Evolutionary conservation across 179 eudicot genomes (phyloP), one percentile per base, ranked within the genome.

Genomic region (Beta lomatogona): DNA sequence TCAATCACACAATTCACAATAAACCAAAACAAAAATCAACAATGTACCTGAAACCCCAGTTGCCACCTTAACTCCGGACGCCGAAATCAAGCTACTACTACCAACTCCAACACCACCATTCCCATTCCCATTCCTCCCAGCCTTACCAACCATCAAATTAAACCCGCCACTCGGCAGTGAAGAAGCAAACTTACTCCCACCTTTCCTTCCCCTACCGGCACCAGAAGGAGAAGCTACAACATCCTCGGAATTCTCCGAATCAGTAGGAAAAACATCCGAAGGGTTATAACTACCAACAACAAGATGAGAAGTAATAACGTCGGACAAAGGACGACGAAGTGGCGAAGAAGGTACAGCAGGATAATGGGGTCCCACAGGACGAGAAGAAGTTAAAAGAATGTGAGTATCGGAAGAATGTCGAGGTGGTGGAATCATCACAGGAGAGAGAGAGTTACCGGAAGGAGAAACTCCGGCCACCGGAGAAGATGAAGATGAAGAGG

Each of bases 361-460:
- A 44, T 21, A 71, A 14, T 81, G 48, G 77, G 87, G 61, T 25
- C 77, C 79, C 66, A 70, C 80, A 65, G 83, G 77, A 31, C 77
- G 77, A 25, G 77, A 73, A 12, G 77, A 73, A 3, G 86, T 25
- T 64, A 87, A 76, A 72, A 84, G 75, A 36, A 84, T 25, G 41
- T 52, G 88, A 6, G 91, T 87, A 53, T 93, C 89, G 58, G 93
- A 90, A 41, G 84, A 85, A 80, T 88, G 95, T 12, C 94, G 92
- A 0, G 98, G 91, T 9, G 97, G 98, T 0, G 97, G 97, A 67
- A 96, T 96, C 99, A 96, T 94, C 28, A 96, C 99, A 48, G 99
- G 99, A 19, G 98, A 94, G 10, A 92, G 86, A 12, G 92, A 89
- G 83, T 89, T 91, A 0, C 86, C 90, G 52, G 92, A 77, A 41